These are phyloP conservation scores for Bipolaris gigantea DNA, from an alignment of 2,329 filamentous ascomycete genomes.

Conservation along the genomic window DNA sequence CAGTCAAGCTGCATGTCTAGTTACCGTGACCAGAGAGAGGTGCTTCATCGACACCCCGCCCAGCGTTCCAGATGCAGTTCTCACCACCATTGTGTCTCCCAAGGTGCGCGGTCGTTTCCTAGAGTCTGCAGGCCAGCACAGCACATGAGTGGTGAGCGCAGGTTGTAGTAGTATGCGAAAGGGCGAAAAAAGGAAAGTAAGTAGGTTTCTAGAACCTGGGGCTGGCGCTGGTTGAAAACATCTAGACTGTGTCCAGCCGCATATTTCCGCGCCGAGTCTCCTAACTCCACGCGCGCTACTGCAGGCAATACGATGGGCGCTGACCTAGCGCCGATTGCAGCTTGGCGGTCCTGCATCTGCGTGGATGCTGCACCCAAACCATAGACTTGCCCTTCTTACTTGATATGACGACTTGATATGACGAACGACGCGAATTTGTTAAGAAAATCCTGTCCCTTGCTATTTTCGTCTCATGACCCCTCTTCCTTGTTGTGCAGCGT, in stretches of 20 bases:
- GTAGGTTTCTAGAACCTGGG: background rate
- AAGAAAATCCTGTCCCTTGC: no score
- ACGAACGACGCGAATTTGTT: no score
- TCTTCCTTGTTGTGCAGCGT: no score
- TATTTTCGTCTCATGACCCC: no score
- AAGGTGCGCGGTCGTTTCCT: background rate
- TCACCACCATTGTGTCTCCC: conserved; percentile 8
- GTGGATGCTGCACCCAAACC: background rate
- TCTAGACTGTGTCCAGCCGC: background rate
- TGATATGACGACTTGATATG: no score
- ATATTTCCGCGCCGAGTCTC: background rate
- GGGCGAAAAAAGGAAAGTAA: background rate
- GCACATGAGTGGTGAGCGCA: background rate
- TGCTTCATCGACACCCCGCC: conserved; percentile 68
- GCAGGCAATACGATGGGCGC: background rate
- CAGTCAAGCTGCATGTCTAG: conserved; percentile 18
- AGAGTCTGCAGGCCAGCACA: background rate
- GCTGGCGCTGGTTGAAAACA: background rate
- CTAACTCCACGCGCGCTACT: background rate
- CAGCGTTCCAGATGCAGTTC: conserved; percentile 23
- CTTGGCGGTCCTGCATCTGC: background rate
- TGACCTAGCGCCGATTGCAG: background rate
- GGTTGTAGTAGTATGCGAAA: background rate
- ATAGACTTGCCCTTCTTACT: background rate
- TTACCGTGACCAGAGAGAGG: conserved; percentile 66